These are phyloP conservation scores for Penicillium paneum DNA, from an alignment of 2,329 filamentous ascomycete genomes.

Conservation along the genomic window DNA sequence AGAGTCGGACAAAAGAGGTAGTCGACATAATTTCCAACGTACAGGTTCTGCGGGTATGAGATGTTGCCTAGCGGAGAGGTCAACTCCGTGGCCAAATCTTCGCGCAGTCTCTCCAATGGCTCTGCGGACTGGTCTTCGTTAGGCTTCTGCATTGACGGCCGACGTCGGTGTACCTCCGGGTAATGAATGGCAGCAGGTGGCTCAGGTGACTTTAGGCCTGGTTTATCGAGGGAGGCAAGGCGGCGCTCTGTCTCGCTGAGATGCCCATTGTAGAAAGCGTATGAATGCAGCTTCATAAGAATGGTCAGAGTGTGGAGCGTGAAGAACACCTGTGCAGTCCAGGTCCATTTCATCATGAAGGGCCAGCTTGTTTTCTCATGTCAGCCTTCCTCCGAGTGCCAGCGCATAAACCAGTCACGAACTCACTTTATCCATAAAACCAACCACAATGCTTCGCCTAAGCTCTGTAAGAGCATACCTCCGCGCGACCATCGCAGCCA, in stretches of 20 bases:
- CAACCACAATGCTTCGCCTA: slow-evolving; percentile 78
- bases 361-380: slow-evolving; percentile 57
- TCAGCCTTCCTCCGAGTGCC: slow-evolving; percentile 15
- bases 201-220: slow-evolving; percentile 60
- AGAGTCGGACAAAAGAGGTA: slow-evolving; percentile 90
- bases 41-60: slow-evolving; percentile 87
- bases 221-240: slow-evolving; percentile 75
- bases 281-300: slow-evolving; percentile 99
- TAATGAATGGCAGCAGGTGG: slow-evolving; percentile 68
- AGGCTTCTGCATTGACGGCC: slow-evolving; percentile 24
- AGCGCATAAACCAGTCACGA: not conserved
- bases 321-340: slow-evolving; percentile 95
- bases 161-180: slow-evolving; percentile 51
- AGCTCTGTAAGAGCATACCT: slow-evolving; percentile 78
- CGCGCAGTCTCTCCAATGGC: slow-evolving; percentile 66
- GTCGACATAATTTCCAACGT: slow-evolving; percentile 75
- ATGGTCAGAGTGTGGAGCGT: slow-evolving; percentile 85
- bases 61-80: slow-evolving; percentile 86
- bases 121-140: slow-evolving; percentile 44
- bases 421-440: slow-evolving; percentile 69
- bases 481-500: slow-evolving; percentile 68
- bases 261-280: slow-evolving; percentile 97
- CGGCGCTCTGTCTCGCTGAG: slow-evolving; percentile 81
- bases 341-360: slow-evolving; percentile 84
- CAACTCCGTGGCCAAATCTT: slow-evolving; percentile 84